phyloP scores from a whole-genome alignment of 2,329 filamentous ascomycete species.

The Scedosporium minutisporum region DNA sequence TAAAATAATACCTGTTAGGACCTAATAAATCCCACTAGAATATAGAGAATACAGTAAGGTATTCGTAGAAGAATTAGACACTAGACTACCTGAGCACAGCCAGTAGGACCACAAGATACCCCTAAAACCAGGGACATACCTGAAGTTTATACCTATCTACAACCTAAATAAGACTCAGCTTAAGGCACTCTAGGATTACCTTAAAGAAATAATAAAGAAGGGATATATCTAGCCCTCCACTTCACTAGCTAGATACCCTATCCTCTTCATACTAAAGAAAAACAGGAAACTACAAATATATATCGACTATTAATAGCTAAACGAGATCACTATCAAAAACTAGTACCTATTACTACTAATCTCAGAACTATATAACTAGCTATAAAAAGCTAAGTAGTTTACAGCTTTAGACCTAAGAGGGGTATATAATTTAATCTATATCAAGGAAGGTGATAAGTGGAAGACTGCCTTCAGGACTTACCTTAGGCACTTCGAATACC shows the following conservation, averaged over 20 bases:
- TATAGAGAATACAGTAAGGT: too few species aligned
- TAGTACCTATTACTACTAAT: conserved; percentile 8
- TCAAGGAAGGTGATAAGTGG: conserved; percentile 7
- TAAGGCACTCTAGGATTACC: neutral
- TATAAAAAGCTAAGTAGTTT: conserved; percentile 8
- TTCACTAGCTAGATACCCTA: neutral
- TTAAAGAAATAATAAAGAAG: neutral
- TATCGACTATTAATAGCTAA: conserved; percentile 6
- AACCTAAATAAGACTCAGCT: neutral
- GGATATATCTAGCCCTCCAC: neutral
- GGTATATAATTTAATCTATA: conserved; percentile 7
- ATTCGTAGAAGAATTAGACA: too few species aligned
- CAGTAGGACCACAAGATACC: too few species aligned
- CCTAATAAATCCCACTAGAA: too few species aligned
- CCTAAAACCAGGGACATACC: too few species aligned
- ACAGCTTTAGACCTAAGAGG: conserved; percentile 9
- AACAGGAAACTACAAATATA: neutral
- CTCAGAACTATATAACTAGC: conserved; percentile 10
- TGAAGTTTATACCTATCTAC: neutral
- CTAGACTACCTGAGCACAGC: too few species aligned
- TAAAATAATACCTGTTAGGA: too few species aligned
- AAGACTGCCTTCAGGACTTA: conserved; percentile 8
- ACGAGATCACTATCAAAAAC: conserved; percentile 5
- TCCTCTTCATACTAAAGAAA: neutral
- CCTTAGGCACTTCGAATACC: conserved; percentile 12